Evolutionary conservation across 331 rosid genomes (phyloP).

Genomic region (Quercus lobata): DNA sequence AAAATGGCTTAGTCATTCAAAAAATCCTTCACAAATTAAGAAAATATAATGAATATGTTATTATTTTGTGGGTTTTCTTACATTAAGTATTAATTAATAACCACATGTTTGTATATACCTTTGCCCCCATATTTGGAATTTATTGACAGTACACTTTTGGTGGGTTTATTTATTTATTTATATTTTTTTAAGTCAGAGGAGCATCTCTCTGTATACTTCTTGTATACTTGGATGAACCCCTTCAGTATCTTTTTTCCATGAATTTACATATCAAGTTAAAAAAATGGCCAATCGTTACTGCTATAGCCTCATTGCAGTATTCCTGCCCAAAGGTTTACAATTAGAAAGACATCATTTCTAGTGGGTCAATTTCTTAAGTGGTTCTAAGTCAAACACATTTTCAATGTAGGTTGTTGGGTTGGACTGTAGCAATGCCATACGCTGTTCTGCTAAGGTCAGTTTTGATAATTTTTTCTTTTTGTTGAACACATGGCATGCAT

Average conservation of each 20-base stretch:
- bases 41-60: no score
- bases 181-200: background rate
- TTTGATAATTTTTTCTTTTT: conserved; percentile 7
- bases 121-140: background rate
- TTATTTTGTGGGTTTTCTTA: no score
- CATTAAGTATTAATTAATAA: no score
- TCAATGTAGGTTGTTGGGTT: conserved; percentile 69
- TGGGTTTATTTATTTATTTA: background rate
- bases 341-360: background rate
- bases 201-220: no score
- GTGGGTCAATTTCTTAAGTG: background rate
- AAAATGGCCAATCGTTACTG: background rate
- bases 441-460: conserved; percentile 91
- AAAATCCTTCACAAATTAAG: no score
- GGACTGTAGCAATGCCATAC: conserved; percentile 84
- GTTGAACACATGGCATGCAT: background rate
- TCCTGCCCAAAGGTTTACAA: background rate
- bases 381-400: background rate
- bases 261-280: background rate
- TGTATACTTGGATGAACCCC: no score
- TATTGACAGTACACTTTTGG: background rate
- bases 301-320: background rate
- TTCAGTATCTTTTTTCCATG: background rate
- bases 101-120: no score
- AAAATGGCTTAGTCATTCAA: no score